Evolutionary conservation across 31 red algal species (phyloP).

Genomic region (Odonthalia washingtoniensis): DNA sequence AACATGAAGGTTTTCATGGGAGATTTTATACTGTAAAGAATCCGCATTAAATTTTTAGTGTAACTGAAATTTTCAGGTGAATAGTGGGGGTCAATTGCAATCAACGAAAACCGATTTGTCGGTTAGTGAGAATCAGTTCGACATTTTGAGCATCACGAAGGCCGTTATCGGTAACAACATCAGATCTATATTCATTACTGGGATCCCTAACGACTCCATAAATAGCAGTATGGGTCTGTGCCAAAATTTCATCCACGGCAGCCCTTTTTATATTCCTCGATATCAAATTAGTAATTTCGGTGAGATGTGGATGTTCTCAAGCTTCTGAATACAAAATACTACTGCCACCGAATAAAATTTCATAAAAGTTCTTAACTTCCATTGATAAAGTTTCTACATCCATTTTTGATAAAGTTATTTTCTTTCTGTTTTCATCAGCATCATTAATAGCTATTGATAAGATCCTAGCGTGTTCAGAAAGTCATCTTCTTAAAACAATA

Average conservation of each 20-base stretch:
- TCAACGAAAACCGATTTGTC: conserved; percentile 32
- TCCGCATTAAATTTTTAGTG: too few relatives aligned
- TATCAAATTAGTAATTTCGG: conserved; percentile 72
- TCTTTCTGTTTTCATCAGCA: not conserved
- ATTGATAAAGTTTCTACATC: conserved; percentile 88
- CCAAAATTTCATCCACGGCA: conserved; percentile 68
- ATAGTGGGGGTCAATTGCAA: too few relatives aligned
- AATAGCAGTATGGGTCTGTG: conserved; percentile 71
- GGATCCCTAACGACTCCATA: conserved; percentile 72
- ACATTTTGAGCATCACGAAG: conserved; percentile 81
- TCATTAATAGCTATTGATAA: conserved; percentile 54
- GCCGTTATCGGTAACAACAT: conserved; percentile 64
- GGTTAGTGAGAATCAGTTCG: conserved; percentile 67
- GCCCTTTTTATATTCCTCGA: conserved; percentile 68
- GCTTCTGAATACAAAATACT: conserved; percentile 67
- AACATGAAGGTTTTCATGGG: too few relatives aligned
- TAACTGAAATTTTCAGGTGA: too few relatives aligned
- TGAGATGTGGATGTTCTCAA: conserved; percentile 66
- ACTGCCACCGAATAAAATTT: conserved; percentile 78
- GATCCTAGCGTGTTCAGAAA: conserved; percentile 78
- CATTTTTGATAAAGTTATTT: conserved; percentile 58
- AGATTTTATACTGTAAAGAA: too few relatives aligned
- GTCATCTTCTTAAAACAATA: conserved; percentile 57
- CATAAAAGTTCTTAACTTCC: conserved; percentile 92
- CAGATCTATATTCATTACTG: conserved; percentile 64